Base-by-base conservation (phyloP, 2,329 filamentous ascomycete genomes). In the Amauroascus verrucosus region DNA sequence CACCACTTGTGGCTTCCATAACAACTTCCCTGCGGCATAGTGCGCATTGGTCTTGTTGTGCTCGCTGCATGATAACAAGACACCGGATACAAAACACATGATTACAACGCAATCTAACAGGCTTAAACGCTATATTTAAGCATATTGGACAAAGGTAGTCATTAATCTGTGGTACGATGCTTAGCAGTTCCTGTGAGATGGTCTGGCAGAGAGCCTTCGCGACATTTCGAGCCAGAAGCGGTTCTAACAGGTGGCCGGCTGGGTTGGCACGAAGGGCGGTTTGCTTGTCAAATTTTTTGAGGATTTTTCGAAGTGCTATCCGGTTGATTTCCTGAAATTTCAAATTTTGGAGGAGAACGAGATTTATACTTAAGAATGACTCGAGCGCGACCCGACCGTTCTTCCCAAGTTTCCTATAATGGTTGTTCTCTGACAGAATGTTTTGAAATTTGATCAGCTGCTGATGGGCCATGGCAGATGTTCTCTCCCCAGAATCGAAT, bases 261-360 rank as follows among this genome's bases (percentile, higher is more conserved):
- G 78, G 72, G 37, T 81, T 81, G 1, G 84, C 82, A 24, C 84
- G 82, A 18, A 94, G 74, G 0, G 84, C 81, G 1, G 88, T 95
- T 55, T 82, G 80, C 69, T 95, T 95, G 69, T 93, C 86, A 65
- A 95, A 95, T 70, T 91, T 95, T 67, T 95, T 95, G 51, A 95
- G 70, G 49, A 95, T 95, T 67, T 95, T 95, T 32, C 74, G 74
- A 62, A 93, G 81, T 0, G 88, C 88, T 28, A 78, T 78, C 59
- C 81, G 80, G 62, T 95, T 94, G 59, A 94, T 82, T 64, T 93
- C 88, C 62, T 90, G 86, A 61, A 94, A 95, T 55, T 84, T 83
- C 58, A 95, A 75, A 49, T 85, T 85, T 57, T 83, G 83, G n/a
- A 94, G 75, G n/a, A 95, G 76, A 50, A 80, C 77, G 22, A 80